Evolutionary conservation across 1,284 basidiomycete genomes (phyloP), one percentile per base, ranked within the genome.

Genomic region (Ustanciosporium gigantosporum): DNA sequence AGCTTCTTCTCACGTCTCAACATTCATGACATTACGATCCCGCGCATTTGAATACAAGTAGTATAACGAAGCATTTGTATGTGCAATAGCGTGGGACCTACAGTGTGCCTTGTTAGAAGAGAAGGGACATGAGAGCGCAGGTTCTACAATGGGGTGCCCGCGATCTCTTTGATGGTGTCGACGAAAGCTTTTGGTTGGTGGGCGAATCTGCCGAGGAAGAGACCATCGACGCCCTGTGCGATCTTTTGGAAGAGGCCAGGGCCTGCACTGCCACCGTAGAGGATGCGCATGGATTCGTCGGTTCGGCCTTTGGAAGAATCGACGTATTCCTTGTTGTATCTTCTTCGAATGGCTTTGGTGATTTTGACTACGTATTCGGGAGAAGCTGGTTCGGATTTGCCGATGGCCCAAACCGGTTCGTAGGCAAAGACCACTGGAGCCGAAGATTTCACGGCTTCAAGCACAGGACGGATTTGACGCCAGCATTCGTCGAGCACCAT

Each of bases 401-500:
- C 73, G 14, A 74, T 74, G 3, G 73, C 73, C 73, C 73, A 74
- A 11, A 74, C 73, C 0, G 73, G 73, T 42, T 74, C 73, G 43
- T 73, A 74, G 1, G 73, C 73, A 29, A 74, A 32, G 1, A 74
- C 57, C 3, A 74, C 57, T 25, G 70, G 52, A 1, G 40, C 41
- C 8, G 39, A n/a, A 6, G 13, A 36, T 1, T 37, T 36, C 17
- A 68, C 37, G 1, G 38, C 41, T 15, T 50, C 49, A 34, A 74
- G 43, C 6, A 69, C 73, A 9, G 46, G 57, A 7, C 38, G 24
- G 34, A 73, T 58, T 46, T 74, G 73, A 2, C 39, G n/a, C 71
- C 70, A 74, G 29, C 68, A 71, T 31, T 73, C 69, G 1, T 66
- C 56, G 0, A 66, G 50, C 15, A 70, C 73, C 38, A 40, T 38